Evolutionary conservation across 495 filamentous ascomycete genomes (phyloP).

Genomic region (Xylaria grammica): DNA sequence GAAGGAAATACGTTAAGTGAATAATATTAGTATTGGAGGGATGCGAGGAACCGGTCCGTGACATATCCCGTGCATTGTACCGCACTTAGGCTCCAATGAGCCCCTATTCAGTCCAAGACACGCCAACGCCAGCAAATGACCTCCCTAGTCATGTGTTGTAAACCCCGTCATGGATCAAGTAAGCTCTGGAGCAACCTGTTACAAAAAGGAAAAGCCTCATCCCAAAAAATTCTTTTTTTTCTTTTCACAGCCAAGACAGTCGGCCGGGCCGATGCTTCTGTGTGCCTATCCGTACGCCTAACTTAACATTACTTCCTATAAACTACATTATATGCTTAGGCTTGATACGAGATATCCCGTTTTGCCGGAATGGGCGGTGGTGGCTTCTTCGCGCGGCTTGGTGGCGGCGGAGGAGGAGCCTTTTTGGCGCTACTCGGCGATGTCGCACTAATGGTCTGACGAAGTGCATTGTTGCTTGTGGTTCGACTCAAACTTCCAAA

Average conservation of each 20-base stretch:
- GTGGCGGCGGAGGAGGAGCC: slow-evolving; percentile 80
- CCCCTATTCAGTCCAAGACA: slow-evolving; percentile 18
- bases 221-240: neutral
- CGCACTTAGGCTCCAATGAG: neutral
- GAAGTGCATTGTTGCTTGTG: slow-evolving; percentile 54
- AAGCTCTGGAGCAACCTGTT: neutral
- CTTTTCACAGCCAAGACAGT: neutral
- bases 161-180: neutral
- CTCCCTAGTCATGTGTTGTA: neutral
- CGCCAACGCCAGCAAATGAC: slow-evolving; percentile 27
- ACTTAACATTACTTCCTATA: neutral
- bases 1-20: too few species aligned
- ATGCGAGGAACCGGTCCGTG: slow-evolving; percentile 35
- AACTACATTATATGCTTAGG: neutral
- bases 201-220: neutral
- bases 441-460: slow-evolving; percentile 47
- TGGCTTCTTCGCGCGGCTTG: slow-evolving; percentile 79
- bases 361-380: slow-evolving; percentile 64
- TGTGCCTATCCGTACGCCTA: neutral
- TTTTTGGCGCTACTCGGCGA: slow-evolving; percentile 59
- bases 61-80: slow-evolving; percentile 14
- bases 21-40: slow-evolving; percentile 2
- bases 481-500: slow-evolving; percentile 63
- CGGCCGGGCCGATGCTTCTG: neutral
- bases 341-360: slow-evolving; percentile 30